Evolutionary conservation across 2,329 filamentous ascomycete genomes (phyloP).

Genomic region (Fusarium foetens): DNA sequence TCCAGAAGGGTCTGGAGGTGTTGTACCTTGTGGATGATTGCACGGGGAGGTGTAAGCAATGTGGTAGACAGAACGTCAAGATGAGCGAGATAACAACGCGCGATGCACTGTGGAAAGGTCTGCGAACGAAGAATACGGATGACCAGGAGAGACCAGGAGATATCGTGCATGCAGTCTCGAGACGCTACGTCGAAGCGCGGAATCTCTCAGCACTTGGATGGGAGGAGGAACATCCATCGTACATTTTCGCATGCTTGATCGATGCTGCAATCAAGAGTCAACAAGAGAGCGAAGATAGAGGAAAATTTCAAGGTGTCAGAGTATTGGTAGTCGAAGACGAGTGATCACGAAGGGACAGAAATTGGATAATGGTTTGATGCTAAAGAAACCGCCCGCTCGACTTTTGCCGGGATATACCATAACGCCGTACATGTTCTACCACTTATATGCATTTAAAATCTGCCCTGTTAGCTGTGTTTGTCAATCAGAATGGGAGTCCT

Average conservation of each 20-base stretch:
- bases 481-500: conserved; percentile 21
- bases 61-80: conserved; percentile 17
- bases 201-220: conserved; percentile 48
- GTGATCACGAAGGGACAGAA: conserved; percentile 15
- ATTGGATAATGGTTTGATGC: conserved; percentile 32
- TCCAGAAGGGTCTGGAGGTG: conserved; percentile 45
- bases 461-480: conserved; percentile 36
- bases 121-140: conserved; percentile 28
- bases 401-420: conserved; percentile 47
- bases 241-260: conserved; percentile 46
- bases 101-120: conserved; percentile 37
- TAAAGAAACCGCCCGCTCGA: conserved; percentile 44
- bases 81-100: conserved; percentile 27
- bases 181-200: conserved; percentile 47
- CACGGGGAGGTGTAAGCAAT: conserved; percentile 40
- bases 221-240: conserved; percentile 45
- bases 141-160: conserved; percentile 39
- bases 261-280: conserved; percentile 46
- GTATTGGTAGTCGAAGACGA: conserved; percentile 44
- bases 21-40: conserved; percentile 48
- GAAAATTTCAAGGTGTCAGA: conserved; percentile 42
- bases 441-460: conserved; percentile 49
- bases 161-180: conserved; percentile 46
- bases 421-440: conserved; percentile 46
- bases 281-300: conserved; percentile 37